Evolutionary conservation across 495 filamentous ascomycete genomes (phyloP), one percentile per base, ranked within the genome.

Genomic region (Aspergillus biplanus): DNA sequence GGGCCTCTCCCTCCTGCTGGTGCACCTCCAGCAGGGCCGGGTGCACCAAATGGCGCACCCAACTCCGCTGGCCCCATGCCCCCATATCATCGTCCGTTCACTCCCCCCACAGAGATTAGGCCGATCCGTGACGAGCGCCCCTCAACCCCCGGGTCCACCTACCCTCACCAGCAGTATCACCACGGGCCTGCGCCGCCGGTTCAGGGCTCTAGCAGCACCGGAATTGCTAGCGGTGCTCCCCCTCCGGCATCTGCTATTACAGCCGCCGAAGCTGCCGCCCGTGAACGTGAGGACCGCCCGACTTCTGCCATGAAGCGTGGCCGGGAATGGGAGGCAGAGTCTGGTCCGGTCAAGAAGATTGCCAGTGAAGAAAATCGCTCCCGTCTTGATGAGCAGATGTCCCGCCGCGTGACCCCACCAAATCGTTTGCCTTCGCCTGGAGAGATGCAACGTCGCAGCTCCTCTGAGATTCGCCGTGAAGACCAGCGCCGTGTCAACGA

Each of bases 311-410:
- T 92, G 60, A 99, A 99, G 83, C 85, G 95, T 62, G 80, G 83
- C 66, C 87, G 92, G 44, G 95, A 98, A 68, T 96, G 95, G 91
- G 95, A 97, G 58, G 47, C 66, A n/a, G 93, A 96, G 18, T 73
- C 83, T 33, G 81, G 83, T 2, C 78, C 86, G 16, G 75, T 73
- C 49, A 97, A 97, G 77, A 97, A 97, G 80, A 87, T 88, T 48
- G 87, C 92, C 5, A 96, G 86, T 33, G 93, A 97, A 6, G 95
- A 99, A 71, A 90, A 80, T 59, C 89, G 93, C 52, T 90, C 90
- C 49, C 89, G 92, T 57, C 83, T 97, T 70, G 92, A 96, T 32
- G 93, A 97, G 70, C 85, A 90, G 67, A 85, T 87, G 55, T 85
- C 87, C 67, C 92, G 91, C 59, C 89, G 93, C 39, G 84, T 85